Evolutionary conservation across 129 eudicot genomes (phyloP), one percentile per base, ranked within the genome.

Genomic region (Erigeron canadensis): DNA sequence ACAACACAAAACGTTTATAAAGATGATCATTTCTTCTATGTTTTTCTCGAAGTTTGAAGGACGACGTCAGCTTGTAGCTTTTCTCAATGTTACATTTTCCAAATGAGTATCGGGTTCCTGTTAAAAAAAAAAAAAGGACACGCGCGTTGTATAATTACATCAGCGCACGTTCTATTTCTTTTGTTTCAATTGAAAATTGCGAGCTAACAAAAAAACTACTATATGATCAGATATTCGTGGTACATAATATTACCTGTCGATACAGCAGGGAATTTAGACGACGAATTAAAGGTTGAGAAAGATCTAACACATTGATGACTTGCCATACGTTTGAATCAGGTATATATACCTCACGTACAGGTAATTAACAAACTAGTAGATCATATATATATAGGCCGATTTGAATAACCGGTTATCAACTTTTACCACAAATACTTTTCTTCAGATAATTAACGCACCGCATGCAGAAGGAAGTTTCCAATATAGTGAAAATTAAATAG

Each of bases 261-360:
- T n/a, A 41, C 40, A 41, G 50, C 40, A 17, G 56, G 56, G 8
- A 69, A 60, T 65, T 23, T 22, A 21, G 13, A 17, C 45, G 76
- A 70, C 23, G 46, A 7, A 45, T 7, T 64, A 12, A 40, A 1
- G 0, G 75, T 45, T 42, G 68, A 17, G 12, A 46, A 11, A 12
- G 69, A 34, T 45, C 42, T 13, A 45, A 57, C 5, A 58, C 6
- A 51, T 44, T 58, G 74, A 46, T 58, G 74, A 46, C 69, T 43
- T 41, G 57, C 76, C 81, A 77, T 77, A 12, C 34, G 21, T 55
- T 10, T n/a, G n/a, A n/a, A n/a, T n/a, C n/a, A n/a, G n/a, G n/a
- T n/a, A n/a, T n/a, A n/a, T n/a, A n/a, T n/a, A n/a, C n/a, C n/a
- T n/a, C n/a, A n/a, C n/a, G n/a, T n/a, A n/a, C n/a, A n/a, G n/a